A percentile compares a stretch with the other conserved stretches of the same genome.
Evolutionary conservation across 768 basidiomycete species (phyloP).

Genomic region (Obba rivulosa): DNA sequence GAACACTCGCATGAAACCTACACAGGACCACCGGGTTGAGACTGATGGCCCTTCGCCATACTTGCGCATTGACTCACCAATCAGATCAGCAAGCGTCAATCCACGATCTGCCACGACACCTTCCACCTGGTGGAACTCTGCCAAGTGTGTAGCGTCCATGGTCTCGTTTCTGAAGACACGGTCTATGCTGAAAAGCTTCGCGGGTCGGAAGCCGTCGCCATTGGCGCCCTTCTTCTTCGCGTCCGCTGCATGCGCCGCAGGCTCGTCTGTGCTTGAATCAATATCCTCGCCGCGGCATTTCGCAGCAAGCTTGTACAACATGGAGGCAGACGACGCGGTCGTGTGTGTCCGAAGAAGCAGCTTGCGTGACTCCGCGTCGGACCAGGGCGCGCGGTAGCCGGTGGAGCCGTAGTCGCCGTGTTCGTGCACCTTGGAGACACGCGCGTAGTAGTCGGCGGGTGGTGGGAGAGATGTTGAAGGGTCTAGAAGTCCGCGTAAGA

Average conservation of each 20-base stretch:
- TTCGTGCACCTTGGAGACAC: constrained; percentile 79
- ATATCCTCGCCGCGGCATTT: constrained; percentile 62
- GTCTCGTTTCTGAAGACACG: constrained; percentile 98
- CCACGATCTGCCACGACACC: constrained; percentile 95
- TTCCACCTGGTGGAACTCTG: constrained; percentile 99
- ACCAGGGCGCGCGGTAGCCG: constrained; percentile 98
- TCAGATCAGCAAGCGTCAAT: constrained; percentile 90
- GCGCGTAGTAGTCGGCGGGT: constrained; percentile 76
- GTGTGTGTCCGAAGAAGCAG: constrained; percentile 95
- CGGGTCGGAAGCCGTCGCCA: constrained; percentile 80
- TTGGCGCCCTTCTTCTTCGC: constrained; percentile 8
- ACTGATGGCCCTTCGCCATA: background rate
- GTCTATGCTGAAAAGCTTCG: constrained; percentile 96
- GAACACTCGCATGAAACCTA: constrained; percentile 96
- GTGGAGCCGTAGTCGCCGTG: constrained; percentile 86
- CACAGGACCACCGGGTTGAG: background rate
- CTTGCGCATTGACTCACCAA: constrained; percentile 51
- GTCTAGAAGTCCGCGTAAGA: constrained; percentile 39
- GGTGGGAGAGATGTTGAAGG: constrained; percentile 74
- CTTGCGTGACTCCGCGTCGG: constrained; percentile 84
- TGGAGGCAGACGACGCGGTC: constrained; percentile 87
- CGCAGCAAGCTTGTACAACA: constrained; percentile 92
- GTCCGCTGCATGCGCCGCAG: constrained; percentile 27
- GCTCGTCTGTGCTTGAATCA: constrained; percentile 18
- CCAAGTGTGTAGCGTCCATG: constrained; percentile 96